phyloP scores from a whole-genome alignment of 2,329 filamentous ascomycete species.

The Chrysoporthe puriensis region DNA sequence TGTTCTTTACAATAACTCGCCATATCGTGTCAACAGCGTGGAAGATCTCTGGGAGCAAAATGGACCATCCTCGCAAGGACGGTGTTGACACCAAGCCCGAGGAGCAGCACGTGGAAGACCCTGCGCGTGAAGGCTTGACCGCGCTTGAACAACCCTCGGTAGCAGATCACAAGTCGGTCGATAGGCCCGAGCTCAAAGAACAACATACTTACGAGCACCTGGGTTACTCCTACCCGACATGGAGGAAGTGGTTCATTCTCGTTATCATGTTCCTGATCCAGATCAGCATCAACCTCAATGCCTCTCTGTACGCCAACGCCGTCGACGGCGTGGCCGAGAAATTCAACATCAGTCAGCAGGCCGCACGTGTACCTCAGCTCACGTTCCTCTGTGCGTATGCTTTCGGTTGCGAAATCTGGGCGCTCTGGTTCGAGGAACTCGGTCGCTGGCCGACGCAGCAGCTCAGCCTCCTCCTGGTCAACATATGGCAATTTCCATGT shows the following conservation, averaged over 20 bases:
- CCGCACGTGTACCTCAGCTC: slow-evolving; percentile 50
- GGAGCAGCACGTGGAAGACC: background rate
- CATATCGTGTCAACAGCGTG: background rate
- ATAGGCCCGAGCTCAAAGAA: slow-evolving; percentile 30
- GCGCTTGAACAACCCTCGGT: background rate
- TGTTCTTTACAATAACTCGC: background rate
- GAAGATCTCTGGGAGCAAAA: background rate
- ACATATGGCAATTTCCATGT: slow-evolving; percentile 55
- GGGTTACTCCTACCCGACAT: slow-evolving; percentile 47
- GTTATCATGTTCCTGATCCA: slow-evolving; percentile 55
- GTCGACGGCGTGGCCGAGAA: slow-evolving; percentile 48
- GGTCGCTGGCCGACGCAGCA: slow-evolving; percentile 57
- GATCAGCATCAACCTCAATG: slow-evolving; percentile 61
- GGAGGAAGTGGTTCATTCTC: slow-evolving; percentile 58
- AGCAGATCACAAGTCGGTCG: background rate
- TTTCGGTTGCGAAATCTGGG: slow-evolving; percentile 56
- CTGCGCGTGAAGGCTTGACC: background rate
- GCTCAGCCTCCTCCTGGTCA: slow-evolving; percentile 54
- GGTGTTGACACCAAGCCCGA: background rate
- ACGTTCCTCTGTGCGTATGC: slow-evolving; percentile 56
- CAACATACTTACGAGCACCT: slow-evolving; percentile 35
- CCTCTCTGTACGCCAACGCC: slow-evolving; percentile 55
- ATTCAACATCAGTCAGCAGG: slow-evolving; percentile 50
- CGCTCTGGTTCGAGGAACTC: slow-evolving; percentile 58
- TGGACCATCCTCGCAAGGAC: background rate